Evolutionary conservation across 1,284 basidiomycete genomes (phyloP).

Genomic region (Schizopora paradoxa): DNA sequence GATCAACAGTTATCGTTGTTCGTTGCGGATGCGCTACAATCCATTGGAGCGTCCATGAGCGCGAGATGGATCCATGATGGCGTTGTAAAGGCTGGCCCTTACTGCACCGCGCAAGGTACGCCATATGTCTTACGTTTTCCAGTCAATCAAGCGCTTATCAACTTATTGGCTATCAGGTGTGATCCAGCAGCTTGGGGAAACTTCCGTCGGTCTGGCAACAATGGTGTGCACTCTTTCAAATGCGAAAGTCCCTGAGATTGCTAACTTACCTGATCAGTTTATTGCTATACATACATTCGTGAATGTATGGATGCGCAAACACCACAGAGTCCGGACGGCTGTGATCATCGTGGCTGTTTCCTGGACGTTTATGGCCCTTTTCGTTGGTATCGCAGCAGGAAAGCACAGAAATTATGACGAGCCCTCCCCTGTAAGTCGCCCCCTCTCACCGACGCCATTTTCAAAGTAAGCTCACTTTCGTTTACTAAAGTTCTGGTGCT

Average conservation of each 20-base stretch:
- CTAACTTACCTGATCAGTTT: slow-evolving; percentile 19
- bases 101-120: slow-evolving; percentile 17
- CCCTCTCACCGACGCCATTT: background rate
- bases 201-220: slow-evolving; percentile 36
- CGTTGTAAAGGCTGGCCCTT: slow-evolving; percentile 8
- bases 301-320: slow-evolving; percentile 32
- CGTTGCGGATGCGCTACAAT: slow-evolving; percentile 14
- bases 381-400: slow-evolving; percentile 30
- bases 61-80: slow-evolving; percentile 16
- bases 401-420: slow-evolving; percentile 26
- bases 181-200: slow-evolving; percentile 36
- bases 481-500: slow-evolving; percentile 36
- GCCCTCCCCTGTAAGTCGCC: slow-evolving; percentile 32
- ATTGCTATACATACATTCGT: slow-evolving; percentile 35
- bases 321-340: slow-evolving; percentile 23
- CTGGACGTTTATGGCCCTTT: slow-evolving; percentile 34
- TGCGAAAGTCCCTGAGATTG: background rate
- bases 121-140: background rate
- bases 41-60: slow-evolving; percentile 12
- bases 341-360: slow-evolving; percentile 25
- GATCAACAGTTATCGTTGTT: slow-evolving; percentile 16
- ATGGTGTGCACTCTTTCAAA: slow-evolving; percentile 25
- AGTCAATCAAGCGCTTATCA: background rate
- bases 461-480: background rate
- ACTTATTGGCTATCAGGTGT: slow-evolving; percentile 24